Percentiles rank a stretch among this genome's conserved stretches.
These are phyloP conservation scores for Chamaenerion angustifolium DNA, from an alignment of 345 rosid species.

Conservation along the genomic window DNA sequence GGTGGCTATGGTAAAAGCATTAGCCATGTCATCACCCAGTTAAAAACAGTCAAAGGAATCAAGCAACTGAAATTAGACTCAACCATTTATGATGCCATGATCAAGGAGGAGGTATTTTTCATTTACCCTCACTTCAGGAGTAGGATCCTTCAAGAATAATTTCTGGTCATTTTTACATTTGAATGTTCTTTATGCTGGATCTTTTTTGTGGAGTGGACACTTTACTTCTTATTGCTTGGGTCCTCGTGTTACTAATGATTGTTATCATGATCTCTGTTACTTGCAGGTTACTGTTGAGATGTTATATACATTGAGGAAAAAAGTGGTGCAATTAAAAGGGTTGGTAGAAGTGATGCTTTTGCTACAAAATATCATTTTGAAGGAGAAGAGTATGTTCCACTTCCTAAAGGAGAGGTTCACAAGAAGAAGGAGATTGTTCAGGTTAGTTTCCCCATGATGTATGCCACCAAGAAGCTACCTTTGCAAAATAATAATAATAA, in stretches of 20 bases:
- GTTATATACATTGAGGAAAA: conserved; percentile 94
- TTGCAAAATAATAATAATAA: neutral
- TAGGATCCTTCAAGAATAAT: too few relatives aligned
- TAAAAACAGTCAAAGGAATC: conserved; percentile 94
- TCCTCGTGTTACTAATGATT: neutral
- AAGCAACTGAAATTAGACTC: too few relatives aligned
- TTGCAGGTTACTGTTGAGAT: conserved; percentile 88
- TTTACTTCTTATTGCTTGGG: too few relatives aligned
- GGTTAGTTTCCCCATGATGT: too few relatives aligned
- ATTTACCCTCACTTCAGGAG: neutral
- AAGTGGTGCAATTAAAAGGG: conserved; percentile 95
- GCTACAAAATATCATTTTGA: conserved; percentile 94
- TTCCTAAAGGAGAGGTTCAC: too few relatives aligned
- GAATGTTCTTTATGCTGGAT: too few relatives aligned
- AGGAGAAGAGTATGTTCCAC: conserved; percentile 98
- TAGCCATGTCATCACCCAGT: conserved; percentile 81
- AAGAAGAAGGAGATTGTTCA: too few relatives aligned
- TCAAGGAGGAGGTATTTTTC: conserved; percentile 72
- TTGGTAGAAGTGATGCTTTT: conserved; percentile 94
- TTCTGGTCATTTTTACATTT: too few relatives aligned
- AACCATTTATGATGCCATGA: conserved; percentile 83
- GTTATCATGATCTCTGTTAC: conserved; percentile 5
- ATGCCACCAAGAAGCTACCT: neutral
- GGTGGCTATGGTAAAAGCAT: conserved; percentile 99
- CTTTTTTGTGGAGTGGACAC: too few relatives aligned